These are phyloP conservation scores for Coleophoma crateriformis DNA, from an alignment of 2,329 filamentous ascomycete genomes.

Conservation along the genomic window DNA sequence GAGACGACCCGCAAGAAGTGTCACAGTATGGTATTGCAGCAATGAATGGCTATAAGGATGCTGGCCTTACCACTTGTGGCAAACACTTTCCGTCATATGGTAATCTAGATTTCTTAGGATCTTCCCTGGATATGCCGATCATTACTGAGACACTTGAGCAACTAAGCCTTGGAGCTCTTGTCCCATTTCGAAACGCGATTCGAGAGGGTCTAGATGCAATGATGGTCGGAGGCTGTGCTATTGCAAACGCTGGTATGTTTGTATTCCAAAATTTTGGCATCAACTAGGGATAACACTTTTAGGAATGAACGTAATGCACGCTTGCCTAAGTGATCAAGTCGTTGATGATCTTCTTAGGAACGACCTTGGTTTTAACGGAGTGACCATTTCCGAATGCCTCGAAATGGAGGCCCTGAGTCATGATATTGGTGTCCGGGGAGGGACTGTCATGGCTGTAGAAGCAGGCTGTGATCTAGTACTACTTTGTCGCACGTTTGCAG, in stretches of 20 bases:
- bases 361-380: conserved; percentile 83
- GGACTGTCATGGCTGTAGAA: conserved; percentile 95
- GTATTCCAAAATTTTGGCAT: background rate
- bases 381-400: conserved; percentile 90
- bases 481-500: conserved; percentile 79
- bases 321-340: conserved; percentile 93
- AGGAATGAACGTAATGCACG: conserved; percentile 92
- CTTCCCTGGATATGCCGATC: conserved; percentile 85
- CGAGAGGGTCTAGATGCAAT: conserved; percentile 83
- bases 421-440: conserved; percentile 94
- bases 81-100: conserved; percentile 98
- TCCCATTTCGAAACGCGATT: conserved; percentile 89
- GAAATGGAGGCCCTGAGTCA: conserved; percentile 96
- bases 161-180: conserved; percentile 81
- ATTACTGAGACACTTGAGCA: conserved; percentile 94
- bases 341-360: conserved; percentile 85
- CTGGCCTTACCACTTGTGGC: conserved; percentile 81
- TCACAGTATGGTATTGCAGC: conserved; percentile 88
- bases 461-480: conserved; percentile 91
- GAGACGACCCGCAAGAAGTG: conserved; percentile 92
- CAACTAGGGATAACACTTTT: conserved; percentile 29
- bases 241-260: conserved; percentile 56
- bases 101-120: conserved; percentile 88
- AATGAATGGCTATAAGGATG: conserved; percentile 89
- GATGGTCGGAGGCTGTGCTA: conserved; percentile 92